Conservation (phyloP, 108 stramenopile species). For the Chaetoceros muelleri region DNA sequence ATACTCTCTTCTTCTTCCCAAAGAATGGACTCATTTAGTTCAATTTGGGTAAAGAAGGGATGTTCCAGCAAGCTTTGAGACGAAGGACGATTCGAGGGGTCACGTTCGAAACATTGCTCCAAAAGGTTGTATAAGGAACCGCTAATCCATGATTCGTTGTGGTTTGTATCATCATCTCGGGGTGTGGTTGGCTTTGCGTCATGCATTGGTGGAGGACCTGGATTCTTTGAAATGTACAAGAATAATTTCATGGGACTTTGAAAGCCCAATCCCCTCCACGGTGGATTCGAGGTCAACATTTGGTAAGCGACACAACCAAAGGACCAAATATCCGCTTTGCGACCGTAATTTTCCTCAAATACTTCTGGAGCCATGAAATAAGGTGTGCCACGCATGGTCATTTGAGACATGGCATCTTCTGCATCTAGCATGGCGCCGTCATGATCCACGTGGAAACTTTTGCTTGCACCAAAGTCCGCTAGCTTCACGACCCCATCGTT, state of each 20-base stretch:
- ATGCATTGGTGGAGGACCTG: conserved; percentile 39
- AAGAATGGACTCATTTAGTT: too few species aligned
- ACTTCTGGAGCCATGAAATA: conserved; percentile 94
- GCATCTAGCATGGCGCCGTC: conserved; percentile 49
- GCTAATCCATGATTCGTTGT: conserved; percentile 2
- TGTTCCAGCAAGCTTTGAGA: conserved; percentile 27
- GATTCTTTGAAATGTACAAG: conserved; percentile 49
- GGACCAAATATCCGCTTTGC: conserved; percentile 85
- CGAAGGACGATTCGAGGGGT: conserved; percentile 55
- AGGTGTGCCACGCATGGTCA: conserved; percentile 85
- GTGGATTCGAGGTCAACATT: conserved; percentile 79
- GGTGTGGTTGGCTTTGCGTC: neutral
- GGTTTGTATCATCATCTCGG: neutral
- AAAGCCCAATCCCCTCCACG: conserved; percentile 87
- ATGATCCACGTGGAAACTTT: conserved; percentile 34
- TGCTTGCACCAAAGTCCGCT: conserved; percentile 90
- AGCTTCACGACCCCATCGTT: conserved; percentile 87
- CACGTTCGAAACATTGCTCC: conserved; percentile 50
- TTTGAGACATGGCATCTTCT: conserved; percentile 1
- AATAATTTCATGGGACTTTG: conserved; percentile 86
- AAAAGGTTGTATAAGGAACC: conserved; percentile 22
- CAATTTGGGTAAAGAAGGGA: conserved; percentile 37
- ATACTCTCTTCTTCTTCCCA: too few species aligned
- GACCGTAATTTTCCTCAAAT: conserved; percentile 78
- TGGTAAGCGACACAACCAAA: conserved; percentile 84